Percentiles rank a stretch among this genome's conserved stretches.
phyloP scores from a whole-genome alignment of 228 moss, liverwort and hornwort species.

The Sphagnum fallax region DNA sequence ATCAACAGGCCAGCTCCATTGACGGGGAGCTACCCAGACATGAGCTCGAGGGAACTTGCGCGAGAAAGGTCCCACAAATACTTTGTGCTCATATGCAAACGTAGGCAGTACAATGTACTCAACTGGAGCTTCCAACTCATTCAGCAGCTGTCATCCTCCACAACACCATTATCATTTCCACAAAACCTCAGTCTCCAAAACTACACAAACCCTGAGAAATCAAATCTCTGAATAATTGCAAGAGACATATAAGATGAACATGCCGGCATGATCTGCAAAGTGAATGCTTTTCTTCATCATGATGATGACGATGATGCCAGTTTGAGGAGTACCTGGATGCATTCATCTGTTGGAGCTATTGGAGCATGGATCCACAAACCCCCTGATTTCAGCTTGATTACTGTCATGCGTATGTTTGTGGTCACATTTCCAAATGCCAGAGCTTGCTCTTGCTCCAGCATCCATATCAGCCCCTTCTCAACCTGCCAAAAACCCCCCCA shows the following conservation, averaged over 20 bases:
- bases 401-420: conserved; percentile 96
- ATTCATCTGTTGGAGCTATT: conserved; percentile 83
- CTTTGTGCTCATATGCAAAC: conserved; percentile 99
- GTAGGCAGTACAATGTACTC: conserved; percentile 90
- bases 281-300: too few relatives aligned
- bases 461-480: conserved; percentile 80
- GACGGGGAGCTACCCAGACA: conserved; percentile 97
- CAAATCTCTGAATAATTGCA: too few relatives aligned
- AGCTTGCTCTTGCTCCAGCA: conserved; percentile 95
- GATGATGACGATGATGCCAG: too few relatives aligned
- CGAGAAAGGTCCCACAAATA: conserved; percentile 95
- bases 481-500: conserved; percentile 22
- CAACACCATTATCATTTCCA: conserved; percentile 59
- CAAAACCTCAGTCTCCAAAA: conserved; percentile 26
- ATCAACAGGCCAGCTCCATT: conserved; percentile 99
- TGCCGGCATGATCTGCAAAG: too few relatives aligned
- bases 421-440: conserved; percentile 87
- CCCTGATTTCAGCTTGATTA: conserved; percentile 85
- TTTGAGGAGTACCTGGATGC: conserved; percentile 71
- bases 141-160: conserved; percentile 99
- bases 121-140: conserved; percentile 83
- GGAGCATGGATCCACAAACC: conserved; percentile 99
- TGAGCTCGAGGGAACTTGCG: conserved; percentile 85
- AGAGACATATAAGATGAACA: too few relatives aligned
- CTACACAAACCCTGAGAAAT: too few relatives aligned